These are phyloP conservation scores for Schwanniomyces sp. DNA, from an alignment of 805 yeast species.

Conservation along the genomic window DNA sequence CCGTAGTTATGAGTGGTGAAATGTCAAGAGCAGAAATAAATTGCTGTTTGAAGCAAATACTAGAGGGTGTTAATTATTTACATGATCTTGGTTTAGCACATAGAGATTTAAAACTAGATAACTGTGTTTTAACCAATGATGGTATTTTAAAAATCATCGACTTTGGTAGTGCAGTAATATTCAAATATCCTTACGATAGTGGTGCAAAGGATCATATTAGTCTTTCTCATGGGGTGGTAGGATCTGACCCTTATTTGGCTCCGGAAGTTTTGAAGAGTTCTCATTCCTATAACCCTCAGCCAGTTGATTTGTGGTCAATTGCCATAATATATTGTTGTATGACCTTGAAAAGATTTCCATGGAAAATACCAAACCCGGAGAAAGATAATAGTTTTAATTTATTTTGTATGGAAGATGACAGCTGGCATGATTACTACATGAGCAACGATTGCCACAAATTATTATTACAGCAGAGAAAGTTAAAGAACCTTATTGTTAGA, in stretches of 20 bases:
- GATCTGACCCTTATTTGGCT: slow-evolving; percentile 85
- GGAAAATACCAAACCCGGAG: slow-evolving; percentile 82
- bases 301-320: slow-evolving; percentile 92
- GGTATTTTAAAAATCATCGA: slow-evolving; percentile 91
- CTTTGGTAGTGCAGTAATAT: slow-evolving; percentile 91
- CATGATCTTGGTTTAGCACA: slow-evolving; percentile 88
- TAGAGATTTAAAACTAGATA: slow-evolving; percentile 87
- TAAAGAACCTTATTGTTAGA: slow-evolving; percentile 45
- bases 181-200: slow-evolving; percentile 74
- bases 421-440: slow-evolving; percentile 70
- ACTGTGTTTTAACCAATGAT: slow-evolving; percentile 78
- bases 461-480: slow-evolving; percentile 57
- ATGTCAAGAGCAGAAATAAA: slow-evolving; percentile 78
- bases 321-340: slow-evolving; percentile 92
- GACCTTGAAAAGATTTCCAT: slow-evolving; percentile 88
- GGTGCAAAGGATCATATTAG: slow-evolving; percentile 57
- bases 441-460: slow-evolving; percentile 73
- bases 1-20: slow-evolving; percentile 90
- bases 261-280: slow-evolving; percentile 81
- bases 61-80: slow-evolving; percentile 77
- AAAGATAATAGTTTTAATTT: slow-evolving; percentile 80
- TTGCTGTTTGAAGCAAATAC: slow-evolving; percentile 86
- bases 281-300: slow-evolving; percentile 74
- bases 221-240: slow-evolving; percentile 78
- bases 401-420: slow-evolving; percentile 79